Percentiles rank a stretch among this genome's conserved stretches.
Evolutionary conservation across 129 eudicot species (phyloP).

Genomic region (Lactuca saligna): DNA sequence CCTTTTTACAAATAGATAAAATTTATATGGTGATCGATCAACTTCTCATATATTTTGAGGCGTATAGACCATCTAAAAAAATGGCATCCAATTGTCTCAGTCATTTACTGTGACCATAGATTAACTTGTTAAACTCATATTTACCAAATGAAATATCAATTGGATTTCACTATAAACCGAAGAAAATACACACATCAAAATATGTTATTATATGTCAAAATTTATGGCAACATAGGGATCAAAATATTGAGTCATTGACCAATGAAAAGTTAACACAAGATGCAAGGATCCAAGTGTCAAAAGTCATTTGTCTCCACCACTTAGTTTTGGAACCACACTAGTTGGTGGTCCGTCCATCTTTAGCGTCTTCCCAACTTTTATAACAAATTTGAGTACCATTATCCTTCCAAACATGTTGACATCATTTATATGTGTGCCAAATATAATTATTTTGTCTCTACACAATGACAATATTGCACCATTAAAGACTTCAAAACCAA

Average conservation of each 20-base stretch:
- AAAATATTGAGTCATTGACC: not conserved
- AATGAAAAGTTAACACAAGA: constrained; percentile 4
- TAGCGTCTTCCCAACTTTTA: not conserved
- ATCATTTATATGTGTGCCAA: not conserved
- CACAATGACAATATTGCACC: not conserved
- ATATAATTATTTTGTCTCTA: not conserved
- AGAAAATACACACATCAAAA: no score
- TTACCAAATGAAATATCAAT: no score
- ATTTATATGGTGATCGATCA: no score
- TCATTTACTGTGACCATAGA: no score
- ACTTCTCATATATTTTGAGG: no score
- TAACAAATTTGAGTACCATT: not conserved
- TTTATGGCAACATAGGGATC: not conserved
- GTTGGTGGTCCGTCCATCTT: constrained; percentile 18
- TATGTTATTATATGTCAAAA: no score
- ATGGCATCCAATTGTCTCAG: no score
- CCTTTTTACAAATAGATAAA: no score
- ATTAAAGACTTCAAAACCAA: no score
- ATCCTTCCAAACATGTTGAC: not conserved
- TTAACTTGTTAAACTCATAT: no score
- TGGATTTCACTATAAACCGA: no score
- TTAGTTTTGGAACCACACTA: not conserved
- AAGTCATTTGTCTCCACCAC: constrained; percentile 20
- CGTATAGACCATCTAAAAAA: no score
- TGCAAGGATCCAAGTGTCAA: constrained; percentile 4